phyloP scores from a whole-genome alignment of 441 rosid species.

The Metrosideros polymorpha region DNA sequence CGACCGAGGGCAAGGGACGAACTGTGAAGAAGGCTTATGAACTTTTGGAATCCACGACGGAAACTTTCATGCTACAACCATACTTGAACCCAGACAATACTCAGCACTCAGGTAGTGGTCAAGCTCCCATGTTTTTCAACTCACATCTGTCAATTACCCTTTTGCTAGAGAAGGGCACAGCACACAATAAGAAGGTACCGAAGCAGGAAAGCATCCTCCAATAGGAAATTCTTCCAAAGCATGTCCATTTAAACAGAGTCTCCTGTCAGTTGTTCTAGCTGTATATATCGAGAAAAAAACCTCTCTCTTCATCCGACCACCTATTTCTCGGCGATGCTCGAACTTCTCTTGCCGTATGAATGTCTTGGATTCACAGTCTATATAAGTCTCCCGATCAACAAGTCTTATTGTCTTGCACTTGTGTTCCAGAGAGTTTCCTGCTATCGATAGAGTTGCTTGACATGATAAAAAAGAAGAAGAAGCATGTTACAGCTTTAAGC shows the following conservation, averaged over 20 bases:
- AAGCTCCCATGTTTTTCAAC: not conserved
- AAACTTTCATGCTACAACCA: slow-evolving; percentile 67
- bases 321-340: rapidly evolving
- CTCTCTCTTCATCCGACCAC: not conserved
- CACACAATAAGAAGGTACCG: not conserved
- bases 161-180: not conserved
- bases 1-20: slow-evolving; percentile 81
- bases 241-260: not conserved
- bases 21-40: slow-evolving; percentile 77
- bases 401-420: not conserved
- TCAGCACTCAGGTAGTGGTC: slow-evolving; percentile 20
- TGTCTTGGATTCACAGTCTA: not conserved
- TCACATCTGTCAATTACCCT: not conserved
- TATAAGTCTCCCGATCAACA: not conserved
- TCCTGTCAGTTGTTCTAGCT: not conserved
- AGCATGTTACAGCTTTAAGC: not conserved
- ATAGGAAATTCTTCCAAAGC: not conserved
- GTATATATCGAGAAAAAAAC: not conserved
- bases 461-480: not conserved
- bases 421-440: not conserved
- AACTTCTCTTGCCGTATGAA: not conserved
- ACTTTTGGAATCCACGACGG: slow-evolving; percentile 55
- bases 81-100: slow-evolving; percentile 76
- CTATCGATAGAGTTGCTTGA: not conserved
- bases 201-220: not conserved